phyloP scores from a whole-genome alignment of 2,329 filamentous ascomycete species.

The Pseudopyrenochaeta lycopersici region DNA sequence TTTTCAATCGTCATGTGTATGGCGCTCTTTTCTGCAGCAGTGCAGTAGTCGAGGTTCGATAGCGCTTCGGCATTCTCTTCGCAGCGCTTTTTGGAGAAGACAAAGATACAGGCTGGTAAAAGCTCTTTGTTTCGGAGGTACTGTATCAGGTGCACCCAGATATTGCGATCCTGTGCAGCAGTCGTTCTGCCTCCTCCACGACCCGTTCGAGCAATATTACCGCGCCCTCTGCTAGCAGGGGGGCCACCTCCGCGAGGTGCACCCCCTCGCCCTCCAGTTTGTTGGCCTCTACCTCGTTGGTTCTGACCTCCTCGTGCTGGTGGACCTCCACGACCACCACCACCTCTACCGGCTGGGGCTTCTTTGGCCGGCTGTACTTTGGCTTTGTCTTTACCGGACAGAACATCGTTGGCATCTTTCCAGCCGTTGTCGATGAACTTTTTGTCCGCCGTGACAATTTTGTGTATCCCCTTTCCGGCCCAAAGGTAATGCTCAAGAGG shows the following conservation, averaged over 20 bases:
- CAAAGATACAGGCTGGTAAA: slow-evolving; percentile 94
- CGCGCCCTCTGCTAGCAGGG: slow-evolving; percentile 66
- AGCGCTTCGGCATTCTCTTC: slow-evolving; percentile 97
- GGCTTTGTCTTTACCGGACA: slow-evolving; percentile 83
- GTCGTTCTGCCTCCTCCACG: slow-evolving; percentile 86
- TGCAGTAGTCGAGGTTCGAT: slow-evolving; percentile 94
- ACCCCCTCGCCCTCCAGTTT: slow-evolving; percentile 55
- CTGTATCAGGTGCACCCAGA: slow-evolving; percentile 96
- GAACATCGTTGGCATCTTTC: slow-evolving; percentile 87
- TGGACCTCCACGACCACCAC: slow-evolving; percentile 56
- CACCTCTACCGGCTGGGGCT: slow-evolving; percentile 62
- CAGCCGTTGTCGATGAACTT: slow-evolving; percentile 90
- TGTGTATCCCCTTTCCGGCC: slow-evolving; percentile 91
- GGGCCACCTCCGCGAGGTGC: slow-evolving; percentile 64
- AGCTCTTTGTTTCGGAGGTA: slow-evolving; percentile 87
- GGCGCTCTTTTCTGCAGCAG: slow-evolving; percentile 90
- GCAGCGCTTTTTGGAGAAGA: slow-evolving; percentile 97
- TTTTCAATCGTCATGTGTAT: slow-evolving; percentile 98
- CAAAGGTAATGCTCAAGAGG: slow-evolving; percentile 96
- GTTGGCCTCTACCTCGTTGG: slow-evolving; percentile 58
- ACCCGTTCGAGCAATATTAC: slow-evolving; percentile 90
- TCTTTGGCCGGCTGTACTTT: slow-evolving; percentile 63
- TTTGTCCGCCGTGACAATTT: slow-evolving; percentile 94
- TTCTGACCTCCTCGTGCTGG: slow-evolving; percentile 60
- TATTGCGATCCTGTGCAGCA: slow-evolving; percentile 91